Percentiles rank a stretch among this genome's conserved stretches.
Evolutionary conservation across 805 yeast species (phyloP).

Genomic region (Candida ponderosae): DNA sequence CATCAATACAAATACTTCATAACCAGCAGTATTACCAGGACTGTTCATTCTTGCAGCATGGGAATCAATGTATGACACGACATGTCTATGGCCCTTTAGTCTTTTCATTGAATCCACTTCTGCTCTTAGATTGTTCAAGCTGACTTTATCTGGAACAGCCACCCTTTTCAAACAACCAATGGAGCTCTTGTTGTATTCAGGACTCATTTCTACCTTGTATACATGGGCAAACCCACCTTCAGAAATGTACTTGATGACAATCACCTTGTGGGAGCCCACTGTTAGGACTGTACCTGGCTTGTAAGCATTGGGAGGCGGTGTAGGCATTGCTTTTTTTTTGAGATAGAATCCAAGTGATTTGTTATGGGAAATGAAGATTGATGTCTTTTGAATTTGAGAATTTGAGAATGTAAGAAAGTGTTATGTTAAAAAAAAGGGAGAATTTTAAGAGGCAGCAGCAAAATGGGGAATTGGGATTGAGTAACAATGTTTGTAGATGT

Average conservation of each 20-base stretch:
- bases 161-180: conserved; percentile 88
- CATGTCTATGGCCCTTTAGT: conserved; percentile 64
- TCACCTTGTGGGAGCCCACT: conserved; percentile 78
- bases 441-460: no score
- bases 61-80: conserved; percentile 89
- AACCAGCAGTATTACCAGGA: conserved; percentile 40
- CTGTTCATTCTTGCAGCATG: conserved; percentile 79
- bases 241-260: conserved; percentile 63
- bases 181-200: conserved; percentile 43
- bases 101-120: conserved; percentile 98
- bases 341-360: no score
- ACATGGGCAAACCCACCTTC: conserved; percentile 97
- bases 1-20: conserved; percentile 75
- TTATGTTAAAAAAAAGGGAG: no score
- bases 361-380: no score
- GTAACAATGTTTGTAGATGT: no score
- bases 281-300: conserved; percentile 70
- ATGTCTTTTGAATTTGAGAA: no score
- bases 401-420: no score
- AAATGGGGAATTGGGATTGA: no score
- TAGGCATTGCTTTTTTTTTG: conserved; percentile 18
- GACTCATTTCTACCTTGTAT: conserved; percentile 66
- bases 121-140: conserved; percentile 74
- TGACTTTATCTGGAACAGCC: conserved; percentile 86
- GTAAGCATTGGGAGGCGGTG: conserved; percentile 57